Evolutionary conservation across 179 eudicot genomes (phyloP).

Genomic region (Drosera spatulata): DNA sequence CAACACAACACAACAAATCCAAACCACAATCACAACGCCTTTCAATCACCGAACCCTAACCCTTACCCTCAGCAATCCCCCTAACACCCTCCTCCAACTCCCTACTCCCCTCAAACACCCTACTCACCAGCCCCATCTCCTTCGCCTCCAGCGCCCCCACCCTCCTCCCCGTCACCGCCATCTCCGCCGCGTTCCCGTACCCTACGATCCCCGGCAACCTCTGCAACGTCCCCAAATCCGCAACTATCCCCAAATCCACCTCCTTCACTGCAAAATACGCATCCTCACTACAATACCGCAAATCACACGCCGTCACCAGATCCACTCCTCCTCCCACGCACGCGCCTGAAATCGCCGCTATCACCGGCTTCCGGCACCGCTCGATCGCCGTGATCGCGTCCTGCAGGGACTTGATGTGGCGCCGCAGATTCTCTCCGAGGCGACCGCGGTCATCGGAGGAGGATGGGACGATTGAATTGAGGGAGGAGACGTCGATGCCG

Average conservation of each 20-base stretch:
- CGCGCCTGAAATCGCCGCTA: constrained; percentile 58
- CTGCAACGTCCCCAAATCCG: constrained; percentile 93
- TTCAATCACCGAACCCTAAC: too few relatives aligned
- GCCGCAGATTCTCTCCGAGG: constrained; percentile 43
- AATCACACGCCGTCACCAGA: constrained; percentile 73
- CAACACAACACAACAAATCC: not conserved
- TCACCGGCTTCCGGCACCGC: constrained; percentile 82
- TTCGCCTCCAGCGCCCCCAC: constrained; percentile 63
- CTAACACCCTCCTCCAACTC: constrained; percentile 33
- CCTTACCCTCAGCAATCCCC: constrained; percentile 52
- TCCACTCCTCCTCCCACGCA: constrained; percentile 87
- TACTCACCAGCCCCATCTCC: constrained; percentile 56
- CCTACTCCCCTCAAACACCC: constrained; percentile 24
- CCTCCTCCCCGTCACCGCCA: constrained; percentile 67
- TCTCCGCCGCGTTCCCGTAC: constrained; percentile 71
- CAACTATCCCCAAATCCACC: constrained; percentile 76
- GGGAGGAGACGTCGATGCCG: constrained; percentile 64
- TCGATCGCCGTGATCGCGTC: constrained; percentile 62
- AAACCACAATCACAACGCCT: not conserved
- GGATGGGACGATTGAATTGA: constrained; percentile 5
- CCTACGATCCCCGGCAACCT: constrained; percentile 78
- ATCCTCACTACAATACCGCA: constrained; percentile 49
- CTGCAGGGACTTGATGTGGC: constrained; percentile 48
- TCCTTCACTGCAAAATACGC: constrained; percentile 83
- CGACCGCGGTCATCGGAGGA: constrained; percentile 41